Base-by-base conservation (phyloP, 2,329 filamentous ascomycete genomes). In the Aspergillus sp. region DNA sequence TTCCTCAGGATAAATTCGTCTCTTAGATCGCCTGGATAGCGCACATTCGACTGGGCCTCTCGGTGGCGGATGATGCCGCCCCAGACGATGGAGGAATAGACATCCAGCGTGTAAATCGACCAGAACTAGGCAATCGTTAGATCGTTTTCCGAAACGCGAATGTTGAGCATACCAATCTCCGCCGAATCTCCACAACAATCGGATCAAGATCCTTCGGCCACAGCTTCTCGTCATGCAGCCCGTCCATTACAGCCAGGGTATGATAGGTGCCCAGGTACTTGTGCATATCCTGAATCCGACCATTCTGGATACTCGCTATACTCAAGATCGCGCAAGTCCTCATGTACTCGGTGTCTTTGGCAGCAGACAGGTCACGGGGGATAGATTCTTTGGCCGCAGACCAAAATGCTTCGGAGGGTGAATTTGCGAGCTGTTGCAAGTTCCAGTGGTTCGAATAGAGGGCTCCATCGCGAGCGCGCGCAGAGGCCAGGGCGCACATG, bases 31-130 rank as follows among this genome's bases (percentile, higher is more conserved):
- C 54, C 47, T 11, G 54, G 54, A 17, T 57, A 57, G 13, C 54
- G 46, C 9, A 57, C 54, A 45, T 57, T 57, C 1, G 54, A 57
- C 31, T 50, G 54, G 4, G 54, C 46, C 23, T 57, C 54, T 31
- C 54, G 46, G 30, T 57, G 54, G 2, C 54, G 54, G 30, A 57
- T 50, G 7, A 57, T 22, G 5, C 54, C 41, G 15, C 54, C 54
- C 54, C 54, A 57, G 46, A 57, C 54, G 25, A 57, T 57, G 9
- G 54, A 57, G 15, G 54, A 57, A 45, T 57, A 57, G 4, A 57
- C 54, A 17, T 57, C 54, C 23, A 57, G 30, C 15, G 54, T 57
- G 34, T 57, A 57, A 17, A 57, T 50, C 13, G 54, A 57, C 54
- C 54, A 57, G 23, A 57, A 57, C 54, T 57, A 31, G 22, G 13